Evolutionary conservation across 2,329 filamentous ascomycete genomes (phyloP).

Genomic region (Trichocomaceae sp.): DNA sequence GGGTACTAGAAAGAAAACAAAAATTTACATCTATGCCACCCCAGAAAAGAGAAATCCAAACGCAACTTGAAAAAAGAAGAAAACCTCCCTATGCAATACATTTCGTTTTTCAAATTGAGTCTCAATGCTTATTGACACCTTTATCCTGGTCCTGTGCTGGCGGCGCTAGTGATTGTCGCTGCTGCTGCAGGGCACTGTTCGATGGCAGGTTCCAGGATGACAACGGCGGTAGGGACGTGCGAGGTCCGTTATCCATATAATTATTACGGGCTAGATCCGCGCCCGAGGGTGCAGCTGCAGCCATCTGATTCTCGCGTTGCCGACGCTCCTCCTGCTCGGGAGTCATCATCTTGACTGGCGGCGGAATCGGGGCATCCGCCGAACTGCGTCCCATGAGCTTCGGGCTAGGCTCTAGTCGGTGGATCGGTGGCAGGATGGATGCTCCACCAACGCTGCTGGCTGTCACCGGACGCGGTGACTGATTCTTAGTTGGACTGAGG

Average conservation of each 20-base stretch:
- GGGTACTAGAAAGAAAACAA: neutral
- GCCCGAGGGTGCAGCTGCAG: slow-evolving; percentile 3
- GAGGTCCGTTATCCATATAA: neutral
- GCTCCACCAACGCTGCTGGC: slow-evolving; percentile 29
- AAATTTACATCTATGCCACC: neutral
- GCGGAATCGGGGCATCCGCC: slow-evolving; percentile 36
- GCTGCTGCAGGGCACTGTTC: slow-evolving; percentile 6
- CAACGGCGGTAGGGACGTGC: slow-evolving; percentile 2
- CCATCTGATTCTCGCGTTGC: slow-evolving; percentile 31
- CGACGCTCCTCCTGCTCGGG: slow-evolving; percentile 38
- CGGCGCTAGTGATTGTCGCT: neutral
- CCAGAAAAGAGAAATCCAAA: neutral
- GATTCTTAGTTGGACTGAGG: slow-evolving; percentile 41
- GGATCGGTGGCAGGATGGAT: slow-evolving; percentile 35
- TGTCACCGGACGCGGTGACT: slow-evolving; percentile 34
- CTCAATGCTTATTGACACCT: neutral
- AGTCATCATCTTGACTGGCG: slow-evolving; percentile 39
- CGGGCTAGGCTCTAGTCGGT: slow-evolving; percentile 37
- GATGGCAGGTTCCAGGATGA: slow-evolving; percentile 8
- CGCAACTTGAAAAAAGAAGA: slow-evolving; percentile 1
- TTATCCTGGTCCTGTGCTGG: slow-evolving; percentile 4
- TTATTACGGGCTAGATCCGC: neutral
- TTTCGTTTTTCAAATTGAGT: neutral
- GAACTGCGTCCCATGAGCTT: slow-evolving; percentile 40
- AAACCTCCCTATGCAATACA: slow-evolving; percentile 5